Percentiles rank a stretch among this genome's conserved stretches.
phyloP scores from a whole-genome alignment of 352 stramenopile species.

The Globisporangium megalacanthum region DNA sequence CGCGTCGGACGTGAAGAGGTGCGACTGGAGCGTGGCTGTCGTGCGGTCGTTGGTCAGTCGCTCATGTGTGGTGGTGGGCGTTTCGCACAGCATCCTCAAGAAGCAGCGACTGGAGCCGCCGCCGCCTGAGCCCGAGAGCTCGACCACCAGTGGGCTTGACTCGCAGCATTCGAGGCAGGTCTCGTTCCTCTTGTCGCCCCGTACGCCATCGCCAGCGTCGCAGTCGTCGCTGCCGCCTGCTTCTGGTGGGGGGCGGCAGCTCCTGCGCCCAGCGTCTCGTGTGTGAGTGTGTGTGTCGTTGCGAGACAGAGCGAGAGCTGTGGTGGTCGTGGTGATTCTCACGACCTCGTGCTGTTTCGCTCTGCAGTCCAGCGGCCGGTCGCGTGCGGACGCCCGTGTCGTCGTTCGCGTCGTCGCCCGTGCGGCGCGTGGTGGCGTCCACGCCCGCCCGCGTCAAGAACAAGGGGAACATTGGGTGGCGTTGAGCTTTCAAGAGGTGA shows the following conservation, averaged over 20 bases:
- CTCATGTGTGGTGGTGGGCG: slow-evolving; percentile 12
- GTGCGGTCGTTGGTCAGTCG: slow-evolving; percentile 1
- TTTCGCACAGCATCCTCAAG: slow-evolving; percentile 54
- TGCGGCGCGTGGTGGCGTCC: slow-evolving; percentile 22
- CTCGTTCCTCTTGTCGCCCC: slow-evolving; percentile 43
- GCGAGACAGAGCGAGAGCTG: not conserved
- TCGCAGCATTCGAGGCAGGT: slow-evolving; percentile 46
- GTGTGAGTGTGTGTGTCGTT: slow-evolving; percentile 24
- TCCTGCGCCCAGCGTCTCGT: slow-evolving; percentile 26
- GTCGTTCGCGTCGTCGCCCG: slow-evolving; percentile 20
- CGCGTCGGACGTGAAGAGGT: slow-evolving; percentile 18
- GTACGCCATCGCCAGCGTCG: slow-evolving; percentile 2
- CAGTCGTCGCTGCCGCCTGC: slow-evolving; percentile 9
- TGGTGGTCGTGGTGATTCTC: not conserved
- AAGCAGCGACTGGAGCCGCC: slow-evolving; percentile 31
- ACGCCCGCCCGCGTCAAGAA: slow-evolving; percentile 34
- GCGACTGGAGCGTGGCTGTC: not conserved
- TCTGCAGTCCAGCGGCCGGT: slow-evolving; percentile 22
- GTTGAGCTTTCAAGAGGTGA: slow-evolving; percentile 17
- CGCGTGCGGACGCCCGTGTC: slow-evolving; percentile 34
- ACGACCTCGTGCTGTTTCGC: not conserved
- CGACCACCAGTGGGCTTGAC: not conserved
- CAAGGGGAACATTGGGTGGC: slow-evolving; percentile 63
- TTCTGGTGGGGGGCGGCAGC: slow-evolving; percentile 19
- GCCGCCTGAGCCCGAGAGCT: slow-evolving; percentile 2